Evolutionary conservation across 1,139 yeast species (phyloP), one percentile per base, ranked within the genome.

Genomic region (Entelexis sorbosivorans): DNA sequence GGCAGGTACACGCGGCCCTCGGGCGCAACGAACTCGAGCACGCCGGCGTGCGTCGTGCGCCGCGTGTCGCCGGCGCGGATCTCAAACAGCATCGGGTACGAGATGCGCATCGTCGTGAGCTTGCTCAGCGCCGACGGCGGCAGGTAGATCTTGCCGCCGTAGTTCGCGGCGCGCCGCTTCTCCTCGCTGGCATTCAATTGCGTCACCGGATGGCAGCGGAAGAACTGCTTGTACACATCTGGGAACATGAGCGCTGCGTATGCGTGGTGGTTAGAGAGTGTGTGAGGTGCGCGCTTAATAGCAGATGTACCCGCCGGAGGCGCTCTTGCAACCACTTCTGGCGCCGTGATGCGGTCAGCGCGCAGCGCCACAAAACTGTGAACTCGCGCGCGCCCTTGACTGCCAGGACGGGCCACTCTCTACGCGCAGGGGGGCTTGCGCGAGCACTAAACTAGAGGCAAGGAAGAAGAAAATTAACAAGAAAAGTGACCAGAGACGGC

Each of bases 1-100:
- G 99, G 99, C 44, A 91, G 64, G 64, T 93, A 93, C 3, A 80
- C 93, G 55, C 98, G 74, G 19, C 99, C 99, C 70, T 93, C 98
- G 64, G 91, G 98, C 0, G 98, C 96, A 32, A 85, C 84, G 65
- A 93, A 93, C 68, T 93, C 98, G 59, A 93, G 71, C 16, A 93
- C 98, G 61, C 99, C 99, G 47, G 91, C 85, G 65, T 88, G 96
- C 0, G 96, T 85, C 11, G 34, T 26, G 16, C 46, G 40, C 46
- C 42, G 44, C 19, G 77, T 74, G 46, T 78, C 81, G 62, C 82
- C 93, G 56, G 85, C 83, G 44, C 74, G 72, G 50, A 91, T 70
- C 64, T 82, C 85, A 63, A 93, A 93, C 49, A 91, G 72, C 98
- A 93, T 93, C 1, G 99, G 98, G 63, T 93, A 93, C 59, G 96